Evolutionary conservation across 1,284 basidiomycete species (phyloP), one percentile per base, ranked within the genome.

Genomic region (Gastroboletus turbinatus): DNA sequence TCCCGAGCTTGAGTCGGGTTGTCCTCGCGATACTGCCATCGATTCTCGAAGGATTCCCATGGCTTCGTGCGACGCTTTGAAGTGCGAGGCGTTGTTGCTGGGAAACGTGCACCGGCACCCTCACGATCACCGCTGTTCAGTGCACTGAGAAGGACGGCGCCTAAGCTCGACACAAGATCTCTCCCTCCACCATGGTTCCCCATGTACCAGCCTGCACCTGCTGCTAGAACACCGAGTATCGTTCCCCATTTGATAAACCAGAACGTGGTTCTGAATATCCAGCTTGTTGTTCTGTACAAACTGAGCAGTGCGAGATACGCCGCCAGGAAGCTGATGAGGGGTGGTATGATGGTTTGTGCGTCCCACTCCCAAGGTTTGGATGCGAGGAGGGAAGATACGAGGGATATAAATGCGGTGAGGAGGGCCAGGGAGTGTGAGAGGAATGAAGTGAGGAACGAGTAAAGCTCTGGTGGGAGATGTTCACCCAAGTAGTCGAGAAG

Each of bases 231-330:
- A 13, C 76, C 79, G 13, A 88, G 60, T 52, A 92, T 73, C 4
- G 76, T 72, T 23, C 85, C 86, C 88, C 89, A 92, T 70, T 92
- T 92, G 62, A 87, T 67, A 65, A 90, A 79, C 76, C 82, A 88
- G 62, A 90, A 69, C 16, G 72, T 75, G 33, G 82, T 83, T 56
- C 87, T 80, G 60, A 92, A 70, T 64, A 88, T 78, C 84, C 87
- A 92, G 21, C 78, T 80, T 16, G 88, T 84, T 5, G 90, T 90
- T 53, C 87, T 83, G 72, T 90, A 89, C 55, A 90, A 70, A 65
- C 83, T 89, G 54, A 84, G 60, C 21, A 92, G 76, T 3, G 87
- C 87, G 60, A 90, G 77, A 70, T 92, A 92, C 11, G 86, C 85
- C 4, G 80, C 79, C 50, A 92, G 71, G 30, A 92, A 67, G 52